Evolutionary conservation across 2,329 filamentous ascomycete species (phyloP), one percentile per base, ranked within the genome.

Genomic region (Diplodia sapinea): DNA sequence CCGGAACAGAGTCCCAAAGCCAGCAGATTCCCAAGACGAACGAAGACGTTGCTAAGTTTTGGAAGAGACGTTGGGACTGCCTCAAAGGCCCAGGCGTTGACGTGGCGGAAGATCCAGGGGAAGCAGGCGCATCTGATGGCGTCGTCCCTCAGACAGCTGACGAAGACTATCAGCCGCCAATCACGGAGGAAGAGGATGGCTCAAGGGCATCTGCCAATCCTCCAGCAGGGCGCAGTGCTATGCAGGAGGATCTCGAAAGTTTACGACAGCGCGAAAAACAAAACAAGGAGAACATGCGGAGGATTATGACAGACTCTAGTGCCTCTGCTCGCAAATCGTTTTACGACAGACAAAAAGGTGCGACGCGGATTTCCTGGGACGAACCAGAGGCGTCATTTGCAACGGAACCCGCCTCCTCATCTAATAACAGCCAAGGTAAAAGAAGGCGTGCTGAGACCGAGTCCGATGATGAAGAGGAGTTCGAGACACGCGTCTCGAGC

Each of bases 281-380:
- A 68, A 71, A 55, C 59, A 67, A 47, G 68, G 69, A 65, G 23
- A 65, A 62, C 40, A 49, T 66, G 43, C 54, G 20, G 31, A 56
- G 54, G 4, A 8, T 29, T 5, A 23, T 31, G 2, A 20, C 31
- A 9, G 20, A 51, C 20, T 5, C 59, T 17, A 9, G 38, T 23
- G 7, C 2, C 7, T 3, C 47, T 12, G 29, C 59, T 11, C 71
- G 70, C 31, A 65, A 66, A 49, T 73, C 74, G 6, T 76, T 82
- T 50, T 77, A 82, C 40, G 80, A 82, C 36, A 77, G 72, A 15
- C 82, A 83, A 65, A 55, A 71, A 0, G 75, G 74, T 61, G 81
- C 80, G 8, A 69, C 74, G 29, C 74, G 78, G 13, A 71, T 82
- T 15, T 76, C 73, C 5, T 77, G 78, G 31, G 72, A 78, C 20